These are phyloP conservation scores for Cadophora luteo-olivacea DNA, from an alignment of 2,329 filamentous ascomycete genomes.

Conservation along the genomic window DNA sequence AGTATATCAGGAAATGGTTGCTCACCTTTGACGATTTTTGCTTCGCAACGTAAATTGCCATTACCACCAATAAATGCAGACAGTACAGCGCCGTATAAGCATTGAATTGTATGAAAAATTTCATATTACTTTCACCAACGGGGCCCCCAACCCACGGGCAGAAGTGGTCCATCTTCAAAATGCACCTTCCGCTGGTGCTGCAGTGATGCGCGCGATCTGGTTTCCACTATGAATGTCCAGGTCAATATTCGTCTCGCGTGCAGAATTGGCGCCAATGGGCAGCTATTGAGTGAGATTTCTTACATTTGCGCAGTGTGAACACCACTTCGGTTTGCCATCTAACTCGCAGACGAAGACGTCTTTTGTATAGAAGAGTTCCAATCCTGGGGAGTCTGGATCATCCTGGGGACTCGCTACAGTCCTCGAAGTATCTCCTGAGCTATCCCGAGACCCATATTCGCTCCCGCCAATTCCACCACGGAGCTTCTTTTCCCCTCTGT, in stretches of 20 bases:
- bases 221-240: slow-evolving; percentile 64
- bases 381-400: slow-evolving; percentile 66
- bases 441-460: slow-evolving; percentile 34
- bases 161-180: slow-evolving; percentile 92
- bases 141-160: slow-evolving; percentile 97
- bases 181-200: slow-evolving; percentile 85
- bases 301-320: slow-evolving; percentile 74
- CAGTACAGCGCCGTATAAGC: slow-evolving; percentile 76
- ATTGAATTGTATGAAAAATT: slow-evolving; percentile 91
- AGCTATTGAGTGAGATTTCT: background rate
- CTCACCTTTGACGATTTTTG: slow-evolving; percentile 46
- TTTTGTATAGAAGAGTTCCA: slow-evolving; percentile 80
- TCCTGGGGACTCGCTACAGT: slow-evolving; percentile 27
- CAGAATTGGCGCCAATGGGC: background rate
- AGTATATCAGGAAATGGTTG: slow-evolving; percentile 4
- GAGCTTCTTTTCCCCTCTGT: slow-evolving; percentile 15
- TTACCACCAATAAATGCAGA: slow-evolving; percentile 65
- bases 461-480: slow-evolving; percentile 34
- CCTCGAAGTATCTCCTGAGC: slow-evolving; percentile 34
- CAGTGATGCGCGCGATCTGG: slow-evolving; percentile 88
- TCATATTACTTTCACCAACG: slow-evolving; percentile 85
- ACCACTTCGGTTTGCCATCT: slow-evolving; percentile 88
- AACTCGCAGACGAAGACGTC: slow-evolving; percentile 84
- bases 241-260: background rate
- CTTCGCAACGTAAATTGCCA: slow-evolving; percentile 65